Percentiles rank a stretch among this genome's conserved stretches.
These are phyloP conservation scores for Abrus pulchellus DNA, from an alignment of 306 rosid species.

Conservation along the genomic window DNA sequence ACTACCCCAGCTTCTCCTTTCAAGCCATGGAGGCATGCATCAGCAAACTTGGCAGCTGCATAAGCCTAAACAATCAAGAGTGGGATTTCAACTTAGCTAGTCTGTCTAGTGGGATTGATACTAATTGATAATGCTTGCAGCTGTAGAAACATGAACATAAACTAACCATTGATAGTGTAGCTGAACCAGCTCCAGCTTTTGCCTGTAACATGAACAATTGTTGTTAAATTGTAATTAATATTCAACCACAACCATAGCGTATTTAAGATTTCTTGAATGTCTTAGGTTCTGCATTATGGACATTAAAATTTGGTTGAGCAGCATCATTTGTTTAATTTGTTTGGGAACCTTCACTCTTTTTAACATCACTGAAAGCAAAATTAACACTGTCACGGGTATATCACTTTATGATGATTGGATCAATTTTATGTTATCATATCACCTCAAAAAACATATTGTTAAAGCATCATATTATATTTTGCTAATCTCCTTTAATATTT, in stretches of 20 bases:
- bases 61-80: conserved; percentile 71
- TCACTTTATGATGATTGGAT: not conserved
- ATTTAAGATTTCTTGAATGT: conserved; percentile 9
- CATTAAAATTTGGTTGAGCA: not conserved
- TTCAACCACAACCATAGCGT: not conserved
- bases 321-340: not conserved
- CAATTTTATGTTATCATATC: not conserved
- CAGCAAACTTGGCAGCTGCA: conserved; percentile 92
- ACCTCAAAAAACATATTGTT: not conserved
- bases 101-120: conserved; percentile 3
- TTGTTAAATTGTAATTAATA: conserved; percentile 45
- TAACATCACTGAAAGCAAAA: not conserved
- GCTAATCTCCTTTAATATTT: not conserved
- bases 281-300: not conserved
- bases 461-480: conserved; percentile 10
- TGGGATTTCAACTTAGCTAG: not conserved
- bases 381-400: not conserved
- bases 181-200: conserved; percentile 96
- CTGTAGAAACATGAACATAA: conserved; percentile 1
- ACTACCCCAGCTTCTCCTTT: conserved; percentile 84
- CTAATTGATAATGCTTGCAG: not conserved
- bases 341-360: not conserved
- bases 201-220: conserved; percentile 65
- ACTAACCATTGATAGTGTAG: conserved; percentile 90
- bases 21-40: conserved; percentile 80